These are phyloP conservation scores for Phialocephala subalpina DNA, from an alignment of 2,329 filamentous ascomycete species.

Conservation along the genomic window DNA sequence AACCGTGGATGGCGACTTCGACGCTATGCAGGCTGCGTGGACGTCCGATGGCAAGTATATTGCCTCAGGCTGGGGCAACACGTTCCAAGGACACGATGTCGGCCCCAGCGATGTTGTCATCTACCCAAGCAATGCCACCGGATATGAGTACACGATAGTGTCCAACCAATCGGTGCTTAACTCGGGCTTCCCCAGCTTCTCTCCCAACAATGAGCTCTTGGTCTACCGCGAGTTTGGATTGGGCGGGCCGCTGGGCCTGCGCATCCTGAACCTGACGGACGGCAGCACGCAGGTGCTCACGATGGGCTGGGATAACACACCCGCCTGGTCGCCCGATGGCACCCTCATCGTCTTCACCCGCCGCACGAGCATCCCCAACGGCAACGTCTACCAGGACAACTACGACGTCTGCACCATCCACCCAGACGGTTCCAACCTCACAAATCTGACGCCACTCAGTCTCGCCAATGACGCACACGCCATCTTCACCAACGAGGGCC, in stretches of 20 bases:
- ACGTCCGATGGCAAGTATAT: too few relatives aligned
- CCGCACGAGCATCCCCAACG: slow-evolving; percentile 42
- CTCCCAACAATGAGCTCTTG: slow-evolving; percentile 46
- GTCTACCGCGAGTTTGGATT: slow-evolving; percentile 46
- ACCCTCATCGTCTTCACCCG: slow-evolving; percentile 50
- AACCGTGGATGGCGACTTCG: too few relatives aligned
- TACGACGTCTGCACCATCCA: slow-evolving; percentile 52
- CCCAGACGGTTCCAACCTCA: slow-evolving; percentile 50
- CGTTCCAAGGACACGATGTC: too few relatives aligned
- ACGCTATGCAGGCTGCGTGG: too few relatives aligned
- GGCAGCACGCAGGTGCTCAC: slow-evolving; percentile 45
- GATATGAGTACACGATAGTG: slow-evolving; percentile 45
- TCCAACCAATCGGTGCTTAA: slow-evolving; percentile 46
- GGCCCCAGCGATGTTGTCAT: slow-evolving; percentile 21
- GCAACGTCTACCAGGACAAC: not conserved
- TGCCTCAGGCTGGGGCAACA: too few relatives aligned
- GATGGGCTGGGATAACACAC: slow-evolving; percentile 49
- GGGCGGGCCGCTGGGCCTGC: slow-evolving; percentile 35
- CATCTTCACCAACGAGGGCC: slow-evolving; percentile 51
- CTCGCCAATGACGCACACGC: slow-evolving; percentile 53
- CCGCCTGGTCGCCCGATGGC: slow-evolving; percentile 50
- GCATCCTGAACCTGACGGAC: slow-evolving; percentile 43
- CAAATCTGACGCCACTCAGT: slow-evolving; percentile 44
- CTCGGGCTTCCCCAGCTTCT: slow-evolving; percentile 51
- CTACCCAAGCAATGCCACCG: slow-evolving; percentile 32